Percentiles rank a stretch among this genome's conserved stretches.
phyloP scores from a whole-genome alignment of 371 early-diverging fungal species.

The Entomophthora muscae region DNA sequence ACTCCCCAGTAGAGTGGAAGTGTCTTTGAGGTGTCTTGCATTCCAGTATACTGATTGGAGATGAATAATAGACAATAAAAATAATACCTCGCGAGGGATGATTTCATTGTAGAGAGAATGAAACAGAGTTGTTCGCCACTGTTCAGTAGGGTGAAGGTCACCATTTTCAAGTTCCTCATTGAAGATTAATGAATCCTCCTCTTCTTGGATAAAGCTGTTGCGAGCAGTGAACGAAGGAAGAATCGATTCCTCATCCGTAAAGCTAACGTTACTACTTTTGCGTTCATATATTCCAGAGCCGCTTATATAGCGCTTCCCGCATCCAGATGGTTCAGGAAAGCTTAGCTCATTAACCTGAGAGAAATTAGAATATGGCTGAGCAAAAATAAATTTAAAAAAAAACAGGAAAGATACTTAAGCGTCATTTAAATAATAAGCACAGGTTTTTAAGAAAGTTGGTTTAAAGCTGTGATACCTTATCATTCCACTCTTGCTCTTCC shows the following conservation, averaged over 20 bases:
- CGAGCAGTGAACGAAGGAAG: not conserved
- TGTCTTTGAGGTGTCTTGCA: slow-evolving; percentile 7
- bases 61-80: not conserved
- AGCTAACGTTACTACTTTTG: slow-evolving; percentile 7
- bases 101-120: slow-evolving; percentile 4
- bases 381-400: not conserved
- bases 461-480: slow-evolving; percentile 7
- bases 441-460: not conserved
- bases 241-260: slow-evolving; percentile 10
- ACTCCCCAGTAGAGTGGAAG: slow-evolving; percentile 40
- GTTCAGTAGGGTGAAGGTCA: not conserved
- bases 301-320: not conserved
- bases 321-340: not conserved
- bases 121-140: not conserved
- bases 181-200: slow-evolving; percentile 7
- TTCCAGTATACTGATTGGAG: not conserved
- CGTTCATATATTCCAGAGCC: not conserved
- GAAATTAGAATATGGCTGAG: not conserved
- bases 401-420: not conserved
- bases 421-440: not conserved
- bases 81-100: slow-evolving; percentile 8
- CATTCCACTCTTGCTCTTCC: slow-evolving; percentile 11
- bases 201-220: slow-evolving; percentile 8
- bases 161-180: slow-evolving; percentile 7
- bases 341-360: slow-evolving; percentile 2